Percentiles rank a stretch among this genome's conserved stretches.
Conservation (phyloP, 1,284 basidiomycete genomes). For the Fistulina hepatica region DNA sequence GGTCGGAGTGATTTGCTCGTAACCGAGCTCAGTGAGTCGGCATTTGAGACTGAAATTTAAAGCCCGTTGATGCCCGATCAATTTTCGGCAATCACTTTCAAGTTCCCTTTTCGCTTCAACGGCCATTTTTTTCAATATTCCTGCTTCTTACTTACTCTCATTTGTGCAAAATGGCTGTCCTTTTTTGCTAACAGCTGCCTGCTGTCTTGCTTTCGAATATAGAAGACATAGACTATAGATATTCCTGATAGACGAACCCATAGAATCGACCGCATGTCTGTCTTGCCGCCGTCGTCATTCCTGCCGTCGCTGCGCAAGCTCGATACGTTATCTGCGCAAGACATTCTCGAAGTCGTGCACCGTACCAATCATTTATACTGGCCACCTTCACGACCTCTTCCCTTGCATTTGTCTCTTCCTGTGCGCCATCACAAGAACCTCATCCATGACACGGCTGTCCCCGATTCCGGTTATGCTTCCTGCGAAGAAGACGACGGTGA, state of each 20-base stretch:
- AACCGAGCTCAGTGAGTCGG: too few relatives aligned
- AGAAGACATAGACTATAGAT: slow-evolving; percentile 18
- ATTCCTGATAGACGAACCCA: slow-evolving; percentile 19
- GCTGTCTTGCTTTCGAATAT: too few relatives aligned
- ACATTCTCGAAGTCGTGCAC: slow-evolving; percentile 23
- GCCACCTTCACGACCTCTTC: slow-evolving; percentile 19
- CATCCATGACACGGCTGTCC: slow-evolving; percentile 12
- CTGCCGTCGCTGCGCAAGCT: slow-evolving; percentile 34
- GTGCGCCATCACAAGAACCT: slow-evolving; percentile 21
- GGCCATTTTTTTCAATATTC: too few relatives aligned
- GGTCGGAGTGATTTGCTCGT: too few relatives aligned
- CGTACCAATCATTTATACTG: slow-evolving; percentile 33
- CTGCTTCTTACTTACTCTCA: too few relatives aligned
- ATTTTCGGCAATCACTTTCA: too few relatives aligned
- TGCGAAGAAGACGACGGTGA: slow-evolving; percentile 34
- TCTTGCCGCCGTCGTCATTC: slow-evolving; percentile 15
- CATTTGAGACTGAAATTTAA: too few relatives aligned
- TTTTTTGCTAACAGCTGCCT: too few relatives aligned
- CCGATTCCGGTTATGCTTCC: slow-evolving; percentile 47
- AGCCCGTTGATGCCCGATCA: too few relatives aligned
- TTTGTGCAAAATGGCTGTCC: too few relatives aligned
- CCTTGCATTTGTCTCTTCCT: slow-evolving; percentile 14
- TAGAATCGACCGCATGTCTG: slow-evolving; percentile 16
- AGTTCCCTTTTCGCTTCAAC: too few relatives aligned
- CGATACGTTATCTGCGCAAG: slow-evolving; percentile 17